Conservation (phyloP, 176 grass and related monocot genomes). For the Secale cereale region DNA sequence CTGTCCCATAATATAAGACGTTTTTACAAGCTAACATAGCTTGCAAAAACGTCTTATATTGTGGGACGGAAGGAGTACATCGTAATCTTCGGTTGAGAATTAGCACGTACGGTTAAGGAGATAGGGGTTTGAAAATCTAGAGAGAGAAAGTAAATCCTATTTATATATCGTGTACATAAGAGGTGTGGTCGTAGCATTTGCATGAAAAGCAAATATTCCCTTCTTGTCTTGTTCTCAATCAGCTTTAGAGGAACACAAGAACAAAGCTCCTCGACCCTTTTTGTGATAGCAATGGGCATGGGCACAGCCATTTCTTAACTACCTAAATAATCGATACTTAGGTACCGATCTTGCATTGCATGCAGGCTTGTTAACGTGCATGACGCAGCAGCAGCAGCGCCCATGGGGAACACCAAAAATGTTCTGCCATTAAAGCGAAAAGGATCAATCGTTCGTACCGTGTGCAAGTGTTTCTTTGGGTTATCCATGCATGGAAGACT, state of each 20-base stretch:
- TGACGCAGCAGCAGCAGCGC: neutral
- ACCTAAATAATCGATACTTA: neutral
- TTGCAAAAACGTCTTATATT: no score
- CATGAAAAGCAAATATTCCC: conserved; percentile 53
- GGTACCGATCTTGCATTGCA: conserved; percentile 4
- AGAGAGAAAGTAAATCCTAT: neutral
- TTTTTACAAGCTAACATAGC: no score
- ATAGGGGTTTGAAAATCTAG: no score
- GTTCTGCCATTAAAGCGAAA: neutral
- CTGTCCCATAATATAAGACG: no score
- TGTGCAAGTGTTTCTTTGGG: neutral
- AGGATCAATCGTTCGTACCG: neutral
- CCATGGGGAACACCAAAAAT: neutral
- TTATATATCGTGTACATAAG: neutral
- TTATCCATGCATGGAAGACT: neutral
- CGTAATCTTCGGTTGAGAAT: no score
- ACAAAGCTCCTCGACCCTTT: conserved; percentile 12
- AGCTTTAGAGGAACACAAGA: conserved; percentile 49
- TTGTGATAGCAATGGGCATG: conserved; percentile 5
- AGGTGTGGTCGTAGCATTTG: conserved; percentile 12
- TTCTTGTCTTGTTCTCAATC: conserved; percentile 48
- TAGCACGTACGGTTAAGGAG: neutral
- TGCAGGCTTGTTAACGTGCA: neutral
- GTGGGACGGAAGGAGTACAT: no score
- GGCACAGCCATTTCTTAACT: neutral